Evolutionary conservation across 2,329 filamentous ascomycete genomes (phyloP), one percentile per base, ranked within the genome.

Genomic region (Penicillium rolfsii): DNA sequence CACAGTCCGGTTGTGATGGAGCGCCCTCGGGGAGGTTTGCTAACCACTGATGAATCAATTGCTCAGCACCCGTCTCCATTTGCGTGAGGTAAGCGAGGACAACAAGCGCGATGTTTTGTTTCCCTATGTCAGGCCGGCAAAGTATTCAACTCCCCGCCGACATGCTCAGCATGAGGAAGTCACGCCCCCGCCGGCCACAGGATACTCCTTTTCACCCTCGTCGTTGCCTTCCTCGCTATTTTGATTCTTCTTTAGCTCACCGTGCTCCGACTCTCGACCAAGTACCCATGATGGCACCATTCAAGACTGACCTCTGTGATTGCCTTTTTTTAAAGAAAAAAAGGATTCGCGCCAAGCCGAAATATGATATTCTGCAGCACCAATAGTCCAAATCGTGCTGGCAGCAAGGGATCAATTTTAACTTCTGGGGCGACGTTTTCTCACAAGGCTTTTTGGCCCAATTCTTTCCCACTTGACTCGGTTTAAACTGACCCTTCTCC

Each of bases 21-120:
- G 16, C 7, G 12, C 19, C 41, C 52, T 59, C 43, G 22, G 56
- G 43, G 4, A 67, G 53, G 12, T 33, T 58, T 33, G 58, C 56
- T 48, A 69, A 49, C 67, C 67, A 69, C 45, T 43, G 61, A 4
- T 66, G 49, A n/a, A 69, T 66, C 45, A 43, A 24, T 38, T 14
- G 22, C 16, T 45, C 26, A 9, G 58, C 41, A 4, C 9, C 19
- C 3, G 41, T 8, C 11, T 60, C 56, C 61, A 66, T 66, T n/a
- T 22, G n/a, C 9, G 48, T 2, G 22, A 1, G 33, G 19, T 12
- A 16, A 28, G 9, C 26, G 38, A 55, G 19, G 30, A 26, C 19
- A 40, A n/a, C 19, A 40, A n/a, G 50, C 12, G 1, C 11, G n/a
- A 6, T 52, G 4, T 22, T 12, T 12, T 9, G 3, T 11, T 28